Conservation (phyloP, 352 stramenopile species). For the Phytophthora tentaculata region DNA sequence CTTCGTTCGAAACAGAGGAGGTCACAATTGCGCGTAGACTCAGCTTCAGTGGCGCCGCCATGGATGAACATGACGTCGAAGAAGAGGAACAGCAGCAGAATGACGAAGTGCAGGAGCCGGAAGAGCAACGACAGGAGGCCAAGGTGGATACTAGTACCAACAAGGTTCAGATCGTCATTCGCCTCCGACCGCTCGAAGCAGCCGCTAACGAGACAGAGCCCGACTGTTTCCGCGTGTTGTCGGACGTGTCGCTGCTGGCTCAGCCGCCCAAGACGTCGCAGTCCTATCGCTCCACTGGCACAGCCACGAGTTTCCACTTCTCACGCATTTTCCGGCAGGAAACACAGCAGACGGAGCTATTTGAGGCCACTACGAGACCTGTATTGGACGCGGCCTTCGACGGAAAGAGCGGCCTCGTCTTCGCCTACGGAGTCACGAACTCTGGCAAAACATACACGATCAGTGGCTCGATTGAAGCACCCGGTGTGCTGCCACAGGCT, state of each 20-base stretch:
- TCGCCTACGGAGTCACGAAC: slow-evolving; percentile 99
- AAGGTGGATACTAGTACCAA: slow-evolving; percentile 16
- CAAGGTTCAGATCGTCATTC: slow-evolving; percentile 71
- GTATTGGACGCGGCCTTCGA: slow-evolving; percentile 92
- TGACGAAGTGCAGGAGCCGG: slow-evolving; percentile 5
- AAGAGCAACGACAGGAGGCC: slow-evolving; percentile 18
- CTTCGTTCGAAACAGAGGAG: slow-evolving; percentile 22
- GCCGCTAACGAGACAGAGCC: slow-evolving; percentile 13
- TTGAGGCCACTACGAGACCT: slow-evolving; percentile 87
- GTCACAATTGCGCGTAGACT: slow-evolving; percentile 55
- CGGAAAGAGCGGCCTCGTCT: slow-evolving; percentile 92
- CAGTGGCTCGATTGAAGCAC: slow-evolving; percentile 82
- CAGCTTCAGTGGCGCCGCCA: slow-evolving; percentile 60
- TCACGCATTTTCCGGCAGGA: slow-evolving; percentile 81
- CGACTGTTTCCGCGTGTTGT: slow-evolving; percentile 76
- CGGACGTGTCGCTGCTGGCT: slow-evolving; percentile 63
- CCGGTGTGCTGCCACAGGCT: slow-evolving; percentile 86
- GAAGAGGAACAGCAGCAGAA: slow-evolving; percentile 1
- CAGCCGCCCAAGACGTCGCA: slow-evolving; percentile 79
- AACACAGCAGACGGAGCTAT: slow-evolving; percentile 92
- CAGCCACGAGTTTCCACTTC: slow-evolving; percentile 82
- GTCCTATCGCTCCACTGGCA: slow-evolving; percentile 77
- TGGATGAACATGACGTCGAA: slow-evolving; percentile 38
- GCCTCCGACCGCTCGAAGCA: slow-evolving; percentile 55
- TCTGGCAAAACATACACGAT: slow-evolving; percentile 99